Evolutionary conservation across 73 alveolate genomes (phyloP).

Genomic region (Paramecium sexaurelia): DNA sequence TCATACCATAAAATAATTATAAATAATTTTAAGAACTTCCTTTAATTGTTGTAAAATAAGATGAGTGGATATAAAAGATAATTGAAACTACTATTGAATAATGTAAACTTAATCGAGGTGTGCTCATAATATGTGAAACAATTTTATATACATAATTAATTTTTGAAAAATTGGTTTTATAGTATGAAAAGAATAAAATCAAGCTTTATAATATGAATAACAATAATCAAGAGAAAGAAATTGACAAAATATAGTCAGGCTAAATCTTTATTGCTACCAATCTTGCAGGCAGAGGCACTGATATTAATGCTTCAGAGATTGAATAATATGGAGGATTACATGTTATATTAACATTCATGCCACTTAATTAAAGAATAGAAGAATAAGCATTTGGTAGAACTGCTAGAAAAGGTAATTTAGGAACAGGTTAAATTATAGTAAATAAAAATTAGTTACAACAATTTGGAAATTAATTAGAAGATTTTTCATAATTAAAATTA

Average conservation of each 20-base stretch:
- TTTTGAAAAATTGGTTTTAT: background rate
- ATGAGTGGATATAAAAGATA: background rate
- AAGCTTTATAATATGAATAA: background rate
- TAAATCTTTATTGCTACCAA: conserved; percentile 77
- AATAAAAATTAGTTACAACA: background rate
- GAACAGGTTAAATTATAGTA: conserved; percentile 35
- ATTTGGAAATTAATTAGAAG: background rate
- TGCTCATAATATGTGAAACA: conserved; percentile 67
- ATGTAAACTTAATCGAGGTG: conserved; percentile 5
- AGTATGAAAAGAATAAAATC: background rate
- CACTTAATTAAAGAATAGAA: conserved; percentile 79
- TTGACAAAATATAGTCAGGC: conserved; percentile 74
- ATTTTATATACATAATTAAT: conserved; percentile 5
- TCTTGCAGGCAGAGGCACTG: conserved; percentile 85
- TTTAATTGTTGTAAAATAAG: background rate
- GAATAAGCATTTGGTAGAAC: conserved; percentile 76
- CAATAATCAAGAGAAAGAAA: background rate
- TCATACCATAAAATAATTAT: background rate
- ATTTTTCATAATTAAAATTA: background rate
- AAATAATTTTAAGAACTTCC: background rate
- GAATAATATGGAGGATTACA: conserved; percentile 83
- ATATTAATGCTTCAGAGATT: conserved; percentile 69
- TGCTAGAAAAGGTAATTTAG: conserved; percentile 55
- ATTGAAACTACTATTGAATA: background rate
- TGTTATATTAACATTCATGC: conserved; percentile 82